These are phyloP conservation scores for Panicum hallii DNA, from an alignment of 202 grass and related monocot species.

Conservation along the genomic window DNA sequence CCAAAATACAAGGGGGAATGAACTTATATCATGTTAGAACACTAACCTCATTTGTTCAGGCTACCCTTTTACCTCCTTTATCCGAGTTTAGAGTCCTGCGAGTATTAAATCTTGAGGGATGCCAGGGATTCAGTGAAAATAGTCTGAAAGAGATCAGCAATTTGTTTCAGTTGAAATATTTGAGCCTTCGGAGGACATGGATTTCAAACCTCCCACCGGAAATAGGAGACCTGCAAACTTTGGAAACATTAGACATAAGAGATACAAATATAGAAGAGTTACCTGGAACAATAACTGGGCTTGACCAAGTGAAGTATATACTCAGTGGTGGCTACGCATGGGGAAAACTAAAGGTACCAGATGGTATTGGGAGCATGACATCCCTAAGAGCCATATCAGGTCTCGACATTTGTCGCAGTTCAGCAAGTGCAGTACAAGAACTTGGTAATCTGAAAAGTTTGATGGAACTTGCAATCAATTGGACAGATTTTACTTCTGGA, in stretches of 20 bases:
- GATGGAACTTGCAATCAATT: conserved; percentile 40
- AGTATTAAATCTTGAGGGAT: conserved; percentile 42
- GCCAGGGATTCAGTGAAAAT: conserved; percentile 35
- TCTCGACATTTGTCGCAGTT: conserved; percentile 37
- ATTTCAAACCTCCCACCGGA: conserved; percentile 38
- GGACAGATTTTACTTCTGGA: conserved; percentile 28
- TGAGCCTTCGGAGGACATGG: conserved; percentile 41
- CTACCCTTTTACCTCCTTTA: conserved; percentile 21
- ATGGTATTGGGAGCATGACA: conserved; percentile 33
- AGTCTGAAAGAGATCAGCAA: conserved; percentile 40
- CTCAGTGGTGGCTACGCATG: conserved; percentile 41
- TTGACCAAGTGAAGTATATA: background rate
- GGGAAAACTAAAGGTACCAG: conserved; percentile 42
- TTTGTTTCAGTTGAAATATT: conserved; percentile 55
- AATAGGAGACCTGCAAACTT: conserved; percentile 40
- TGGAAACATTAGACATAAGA: conserved; percentile 45
- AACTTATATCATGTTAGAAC: conserved; percentile 43
- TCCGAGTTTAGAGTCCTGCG: conserved; percentile 30
- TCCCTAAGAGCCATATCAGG: conserved; percentile 33
- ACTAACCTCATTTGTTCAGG: conserved; percentile 22
- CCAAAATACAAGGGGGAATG: background rate
- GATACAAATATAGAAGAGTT: background rate
- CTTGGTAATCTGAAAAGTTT: conserved; percentile 22
- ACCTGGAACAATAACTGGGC: too few relatives aligned
- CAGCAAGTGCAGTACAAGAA: conserved; percentile 31